Evolutionary conservation across 1,284 basidiomycete species (phyloP), one percentile per base, ranked within the genome.

Genomic region (Phlebopus sp.): DNA sequence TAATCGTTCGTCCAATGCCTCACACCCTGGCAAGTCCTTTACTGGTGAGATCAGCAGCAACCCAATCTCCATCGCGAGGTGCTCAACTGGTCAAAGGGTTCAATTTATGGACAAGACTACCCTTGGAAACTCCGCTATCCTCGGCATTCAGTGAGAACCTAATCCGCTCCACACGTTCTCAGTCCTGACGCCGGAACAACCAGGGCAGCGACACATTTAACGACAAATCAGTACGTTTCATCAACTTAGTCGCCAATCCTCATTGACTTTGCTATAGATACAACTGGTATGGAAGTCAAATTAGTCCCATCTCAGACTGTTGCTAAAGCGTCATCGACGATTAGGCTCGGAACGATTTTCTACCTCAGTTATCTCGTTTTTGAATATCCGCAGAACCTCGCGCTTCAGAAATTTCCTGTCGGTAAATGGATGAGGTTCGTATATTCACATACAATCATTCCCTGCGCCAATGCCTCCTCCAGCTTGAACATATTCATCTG

Each of bases 71-170:
- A 30, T 21, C 2, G 15, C 27, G 9, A 25, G 9, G 25, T 30
- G 6, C 36, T 32, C n/a, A 50, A 14, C 19, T 56, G 38, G 40
- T 56, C 39, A 52, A 50, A 82, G 81, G 73, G 75, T 85, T 48
- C 80, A 83, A 59, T 84, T 79, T 53, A 82, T 82, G 69, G 82
- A 83, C 57, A 84, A 85, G 68, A 84, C 82, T 1, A 86, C 84
- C 0, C 70, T 88, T 5, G 82, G 82, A 17, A 76, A 72, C 51
- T 67, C 82, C 8, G 78, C 82, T 2, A 78, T 85, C 47, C 69
- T 85, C 25, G 81, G 81, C 11, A 76, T 83, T 51, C 70, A 72
- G 79, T 81, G 49, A 50, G 70, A 41, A 23, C 40, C 21, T 2
- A n/a, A 19, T 14, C n/a, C 32, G 35, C 4, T 7, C n/a, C 21